Conservation (phyloP, 495 filamentous ascomycete species). For the Apodospora peruviana region DNA sequence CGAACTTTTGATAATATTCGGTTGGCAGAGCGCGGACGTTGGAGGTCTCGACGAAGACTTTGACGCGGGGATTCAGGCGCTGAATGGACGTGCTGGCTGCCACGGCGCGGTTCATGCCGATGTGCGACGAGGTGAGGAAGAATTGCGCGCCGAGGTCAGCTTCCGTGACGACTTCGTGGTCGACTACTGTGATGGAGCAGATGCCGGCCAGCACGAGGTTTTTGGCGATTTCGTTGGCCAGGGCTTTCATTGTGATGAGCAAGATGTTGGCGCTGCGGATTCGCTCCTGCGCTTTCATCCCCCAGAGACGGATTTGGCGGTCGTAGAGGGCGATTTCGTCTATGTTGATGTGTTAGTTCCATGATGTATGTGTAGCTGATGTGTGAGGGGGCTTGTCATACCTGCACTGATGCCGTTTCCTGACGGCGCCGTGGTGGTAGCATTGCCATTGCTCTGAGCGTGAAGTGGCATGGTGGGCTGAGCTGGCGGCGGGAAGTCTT, state of each 20-base stretch:
- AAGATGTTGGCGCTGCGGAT: slow-evolving; percentile 89
- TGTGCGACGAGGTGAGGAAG: slow-evolving; percentile 60
- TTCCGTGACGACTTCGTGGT: slow-evolving; percentile 69
- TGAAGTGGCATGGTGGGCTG: background rate
- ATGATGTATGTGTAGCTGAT: background rate
- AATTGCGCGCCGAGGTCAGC: slow-evolving; percentile 86
- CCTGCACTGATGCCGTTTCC: slow-evolving; percentile 27
- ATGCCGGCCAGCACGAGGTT: slow-evolving; percentile 96
- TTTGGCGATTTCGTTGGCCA: slow-evolving; percentile 95
- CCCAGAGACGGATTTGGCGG: slow-evolving; percentile 97
- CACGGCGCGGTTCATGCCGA: slow-evolving; percentile 82
- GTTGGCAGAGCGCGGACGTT: slow-evolving; percentile 59
- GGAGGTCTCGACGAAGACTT: slow-evolving; percentile 60
- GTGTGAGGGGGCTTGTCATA: slow-evolving; percentile 2
- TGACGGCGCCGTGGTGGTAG: slow-evolving; percentile 3
- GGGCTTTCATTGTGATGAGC: slow-evolving; percentile 77
- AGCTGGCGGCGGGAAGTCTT: too few species aligned
- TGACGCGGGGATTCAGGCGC: slow-evolving; percentile 86
- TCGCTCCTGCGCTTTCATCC: slow-evolving; percentile 84
- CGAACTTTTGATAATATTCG: slow-evolving; percentile 70
- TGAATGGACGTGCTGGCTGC: slow-evolving; percentile 73
- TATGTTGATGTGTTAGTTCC: slow-evolving; percentile 22
- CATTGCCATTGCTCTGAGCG: slow-evolving; percentile 9
- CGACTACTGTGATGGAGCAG: slow-evolving; percentile 82
- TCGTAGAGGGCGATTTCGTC: slow-evolving; percentile 98